Percentiles rank a stretch among this genome's conserved stretches.
phyloP scores from a whole-genome alignment of 495 filamentous ascomycete genomes.

The Glarea lozoyensis region DNA sequence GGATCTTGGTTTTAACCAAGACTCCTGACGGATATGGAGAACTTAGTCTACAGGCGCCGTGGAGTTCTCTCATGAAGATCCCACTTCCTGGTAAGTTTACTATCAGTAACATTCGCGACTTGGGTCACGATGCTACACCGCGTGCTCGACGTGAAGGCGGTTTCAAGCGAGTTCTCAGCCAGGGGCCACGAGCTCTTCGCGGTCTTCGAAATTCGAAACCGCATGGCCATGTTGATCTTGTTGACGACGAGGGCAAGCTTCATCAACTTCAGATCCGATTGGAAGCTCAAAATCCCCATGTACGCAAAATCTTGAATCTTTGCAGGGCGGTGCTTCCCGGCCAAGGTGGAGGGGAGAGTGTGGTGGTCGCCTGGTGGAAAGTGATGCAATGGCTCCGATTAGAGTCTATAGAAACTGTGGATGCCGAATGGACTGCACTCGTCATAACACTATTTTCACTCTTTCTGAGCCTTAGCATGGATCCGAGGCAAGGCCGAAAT shows the following conservation, averaged over 20 bases:
- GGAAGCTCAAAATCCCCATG: constrained; percentile 51
- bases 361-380: constrained; percentile 69
- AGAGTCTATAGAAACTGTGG: constrained; percentile 36
- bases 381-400: constrained; percentile 57
- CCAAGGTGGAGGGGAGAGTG: constrained; percentile 49
- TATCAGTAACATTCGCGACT: constrained; percentile 18
- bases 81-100: constrained; percentile 26
- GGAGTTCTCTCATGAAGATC: constrained; percentile 54
- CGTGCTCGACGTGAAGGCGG: constrained; percentile 36
- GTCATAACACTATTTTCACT: constrained; percentile 62
- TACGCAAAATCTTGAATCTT: constrained; percentile 47
- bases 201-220: constrained; percentile 36
- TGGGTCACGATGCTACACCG: constrained; percentile 16
- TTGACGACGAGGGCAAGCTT: constrained; percentile 48
- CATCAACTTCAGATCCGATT: constrained; percentile 61
- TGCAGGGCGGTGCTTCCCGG: constrained; percentile 55
- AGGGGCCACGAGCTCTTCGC: constrained; percentile 33
- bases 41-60: constrained; percentile 67
- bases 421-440: constrained; percentile 72
- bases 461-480: constrained; percentile 26
- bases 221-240: constrained; percentile 53
- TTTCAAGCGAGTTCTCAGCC: constrained; percentile 41
- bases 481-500: constrained; percentile 20
- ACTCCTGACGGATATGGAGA: constrained; percentile 51
- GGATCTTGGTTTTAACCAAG: constrained; percentile 62